Conservation (phyloP, 2,329 filamentous ascomycete genomes). For the Parascedosporium putredinis region DNA sequence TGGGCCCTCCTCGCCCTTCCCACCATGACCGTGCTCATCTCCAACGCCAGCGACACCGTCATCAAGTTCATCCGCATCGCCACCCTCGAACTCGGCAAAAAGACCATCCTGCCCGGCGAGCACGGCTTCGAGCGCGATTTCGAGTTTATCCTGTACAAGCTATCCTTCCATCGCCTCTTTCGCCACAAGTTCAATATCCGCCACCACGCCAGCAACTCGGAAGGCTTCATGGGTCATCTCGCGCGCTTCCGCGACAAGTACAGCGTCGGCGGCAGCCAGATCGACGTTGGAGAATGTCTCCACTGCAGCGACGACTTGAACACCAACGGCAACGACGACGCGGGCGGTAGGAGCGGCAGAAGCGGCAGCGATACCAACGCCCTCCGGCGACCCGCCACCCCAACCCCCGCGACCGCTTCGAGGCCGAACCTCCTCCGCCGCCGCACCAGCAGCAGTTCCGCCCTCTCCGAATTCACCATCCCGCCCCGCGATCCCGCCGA, state of each 20-base stretch:
- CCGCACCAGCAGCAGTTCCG: neutral
- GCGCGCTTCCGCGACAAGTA: conserved; percentile 20
- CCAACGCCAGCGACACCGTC: conserved; percentile 74
- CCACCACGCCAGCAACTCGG: neutral
- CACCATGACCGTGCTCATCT: conserved; percentile 78
- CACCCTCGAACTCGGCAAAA: conserved; percentile 44
- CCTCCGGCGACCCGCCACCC: neutral
- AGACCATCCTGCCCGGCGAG: conserved; percentile 52
- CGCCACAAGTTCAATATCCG: conserved; percentile 17
- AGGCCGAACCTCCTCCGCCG: conserved; percentile 1
- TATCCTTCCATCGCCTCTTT: conserved; percentile 33
- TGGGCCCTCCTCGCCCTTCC: conserved; percentile 82
- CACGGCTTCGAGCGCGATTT: conserved; percentile 33
- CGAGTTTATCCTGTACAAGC: conserved; percentile 29
- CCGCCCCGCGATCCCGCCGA: conserved; percentile 18
- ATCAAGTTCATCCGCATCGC: conserved; percentile 50
- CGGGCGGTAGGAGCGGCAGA: neutral
- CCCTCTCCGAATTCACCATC: conserved; percentile 17
- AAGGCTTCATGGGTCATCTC: too few relatives aligned
- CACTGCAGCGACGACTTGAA: neutral
- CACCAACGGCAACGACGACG: neutral
- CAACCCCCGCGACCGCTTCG: too few relatives aligned
- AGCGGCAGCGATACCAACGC: neutral
- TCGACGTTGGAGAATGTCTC: neutral
- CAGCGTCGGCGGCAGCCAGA: neutral